phyloP scores from a whole-genome alignment of 768 basidiomycete species.

The Trametes cubensis region DNA sequence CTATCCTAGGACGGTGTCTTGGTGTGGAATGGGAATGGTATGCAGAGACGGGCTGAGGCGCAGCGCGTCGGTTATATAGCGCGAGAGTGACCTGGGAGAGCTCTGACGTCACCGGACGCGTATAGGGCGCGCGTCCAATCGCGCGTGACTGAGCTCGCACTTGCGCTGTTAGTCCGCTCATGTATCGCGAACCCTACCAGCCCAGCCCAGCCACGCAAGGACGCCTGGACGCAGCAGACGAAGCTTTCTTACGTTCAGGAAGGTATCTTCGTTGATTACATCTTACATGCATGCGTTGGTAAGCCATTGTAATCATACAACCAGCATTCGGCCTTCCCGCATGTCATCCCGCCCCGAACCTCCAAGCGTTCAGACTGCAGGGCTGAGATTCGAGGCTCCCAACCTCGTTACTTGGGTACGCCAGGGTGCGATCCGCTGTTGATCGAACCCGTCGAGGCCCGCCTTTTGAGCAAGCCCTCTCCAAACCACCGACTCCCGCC shows the following conservation, averaged over 20 bases:
- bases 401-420: conserved; percentile 1
- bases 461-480: conserved; percentile 3
- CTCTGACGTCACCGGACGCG: conserved; percentile 17
- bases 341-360: no score
- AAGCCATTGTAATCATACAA: no score
- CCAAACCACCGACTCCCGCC: conserved; percentile 9
- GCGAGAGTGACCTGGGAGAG: conserved; percentile 3
- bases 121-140: conserved; percentile 6
- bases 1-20: neutral
- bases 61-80: conserved; percentile 12
- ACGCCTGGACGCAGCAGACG: neutral
- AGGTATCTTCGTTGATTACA: no score
- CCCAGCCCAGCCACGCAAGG: neutral
- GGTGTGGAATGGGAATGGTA: neutral
- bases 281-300: no score
- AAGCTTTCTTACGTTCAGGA: no score
- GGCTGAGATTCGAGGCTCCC: no score
- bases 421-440: conserved; percentile 9
- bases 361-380: no score
- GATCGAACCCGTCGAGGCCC: conserved; percentile 8
- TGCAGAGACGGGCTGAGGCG: neutral
- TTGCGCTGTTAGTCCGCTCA: neutral
- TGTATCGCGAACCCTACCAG: neutral
- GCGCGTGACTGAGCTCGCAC: conserved; percentile 8
- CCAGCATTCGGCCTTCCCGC: no score